phyloP scores from a whole-genome alignment of 2,329 filamentous ascomycete genomes.

The Zopfia rhizophila region DNA sequence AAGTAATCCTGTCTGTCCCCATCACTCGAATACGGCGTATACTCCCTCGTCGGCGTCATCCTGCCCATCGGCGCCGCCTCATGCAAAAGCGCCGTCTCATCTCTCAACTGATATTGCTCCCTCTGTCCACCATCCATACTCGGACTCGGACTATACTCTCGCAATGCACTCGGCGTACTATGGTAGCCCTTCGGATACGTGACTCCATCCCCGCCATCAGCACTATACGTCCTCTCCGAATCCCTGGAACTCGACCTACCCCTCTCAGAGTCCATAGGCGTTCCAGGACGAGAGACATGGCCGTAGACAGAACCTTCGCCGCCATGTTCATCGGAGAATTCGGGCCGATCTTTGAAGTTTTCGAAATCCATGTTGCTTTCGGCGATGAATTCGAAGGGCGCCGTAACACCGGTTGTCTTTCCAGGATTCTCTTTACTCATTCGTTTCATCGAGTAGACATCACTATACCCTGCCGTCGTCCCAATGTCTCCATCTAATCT shows the following conservation, averaged over 20 bases:
- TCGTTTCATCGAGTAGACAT: conserved; percentile 81
- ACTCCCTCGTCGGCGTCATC: conserved; percentile 27
- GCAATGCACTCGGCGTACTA: conserved; percentile 53
- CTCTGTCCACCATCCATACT: conserved; percentile 33
- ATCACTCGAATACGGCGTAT: conserved; percentile 44
- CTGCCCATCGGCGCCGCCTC: conserved; percentile 48
- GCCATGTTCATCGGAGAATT: conserved; percentile 89
- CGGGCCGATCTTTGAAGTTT: conserved; percentile 88
- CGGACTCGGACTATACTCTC: conserved; percentile 56
- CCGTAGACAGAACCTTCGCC: conserved; percentile 71
- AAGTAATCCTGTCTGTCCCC: conserved; percentile 19
- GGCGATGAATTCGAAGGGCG: conserved; percentile 87
- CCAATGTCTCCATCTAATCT: conserved; percentile 71
- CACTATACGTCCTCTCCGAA: conserved; percentile 39
- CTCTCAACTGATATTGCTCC: conserved; percentile 34
- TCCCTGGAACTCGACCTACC: conserved; percentile 37
- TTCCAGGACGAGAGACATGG: conserved; percentile 68
- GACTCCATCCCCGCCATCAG: conserved; percentile 46
- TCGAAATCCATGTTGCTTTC: conserved; percentile 89
- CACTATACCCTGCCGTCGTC: conserved; percentile 78
- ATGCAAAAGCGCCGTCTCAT: conserved; percentile 37
- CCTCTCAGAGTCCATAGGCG: conserved; percentile 56
- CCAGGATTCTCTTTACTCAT: conserved; percentile 74
- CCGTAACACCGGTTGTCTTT: conserved; percentile 53
- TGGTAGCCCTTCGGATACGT: conserved; percentile 61